Conservation (phyloP, 1,284 basidiomycete species). For the Boletus hoseneyae region DNA sequence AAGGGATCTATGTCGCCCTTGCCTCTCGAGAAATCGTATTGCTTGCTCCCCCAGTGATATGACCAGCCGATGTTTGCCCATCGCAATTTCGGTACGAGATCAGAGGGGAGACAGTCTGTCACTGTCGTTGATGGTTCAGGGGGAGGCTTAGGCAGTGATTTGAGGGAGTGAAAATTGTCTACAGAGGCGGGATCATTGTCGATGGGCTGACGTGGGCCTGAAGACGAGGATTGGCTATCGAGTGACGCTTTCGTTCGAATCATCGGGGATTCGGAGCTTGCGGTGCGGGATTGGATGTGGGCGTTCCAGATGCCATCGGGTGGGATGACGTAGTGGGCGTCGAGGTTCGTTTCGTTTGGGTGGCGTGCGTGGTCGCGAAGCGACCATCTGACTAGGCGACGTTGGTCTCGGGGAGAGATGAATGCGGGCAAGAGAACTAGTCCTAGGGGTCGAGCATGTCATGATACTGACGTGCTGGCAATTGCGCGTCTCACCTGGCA, state of each 20-base stretch:
- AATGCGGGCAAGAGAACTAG: constrained; percentile 78
- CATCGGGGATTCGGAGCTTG: constrained; percentile 22
- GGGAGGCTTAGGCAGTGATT: constrained; percentile 52
- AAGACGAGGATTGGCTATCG: constrained; percentile 28
- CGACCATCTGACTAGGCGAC: constrained; percentile 63
- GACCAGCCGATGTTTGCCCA: constrained; percentile 94
- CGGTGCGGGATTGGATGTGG: constrained; percentile 38
- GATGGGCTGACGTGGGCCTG: constrained; percentile 64
- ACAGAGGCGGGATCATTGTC: constrained; percentile 61
- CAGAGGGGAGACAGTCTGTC: constrained; percentile 41
- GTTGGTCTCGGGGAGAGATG: constrained; percentile 58
- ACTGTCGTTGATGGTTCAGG: constrained; percentile 56
- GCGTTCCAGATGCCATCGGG: constrained; percentile 69
- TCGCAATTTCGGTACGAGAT: constrained; percentile 68
- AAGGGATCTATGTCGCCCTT: constrained; percentile 58
- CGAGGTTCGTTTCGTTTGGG: constrained; percentile 86
- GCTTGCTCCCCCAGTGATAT: constrained; percentile 91
- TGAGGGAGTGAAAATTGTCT: constrained; percentile 45
- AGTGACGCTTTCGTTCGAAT: constrained; percentile 40
- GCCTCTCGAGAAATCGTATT: constrained; percentile 78
- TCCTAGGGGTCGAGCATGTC: constrained; percentile 43
- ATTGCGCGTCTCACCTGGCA: constrained; percentile 53
- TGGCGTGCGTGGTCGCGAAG: constrained; percentile 68
- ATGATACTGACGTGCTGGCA: neutral
- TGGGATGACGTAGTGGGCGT: constrained; percentile 79